Conservation (phyloP, 495 filamentous ascomycete species). For the Podospora pseudocomata region DNA sequence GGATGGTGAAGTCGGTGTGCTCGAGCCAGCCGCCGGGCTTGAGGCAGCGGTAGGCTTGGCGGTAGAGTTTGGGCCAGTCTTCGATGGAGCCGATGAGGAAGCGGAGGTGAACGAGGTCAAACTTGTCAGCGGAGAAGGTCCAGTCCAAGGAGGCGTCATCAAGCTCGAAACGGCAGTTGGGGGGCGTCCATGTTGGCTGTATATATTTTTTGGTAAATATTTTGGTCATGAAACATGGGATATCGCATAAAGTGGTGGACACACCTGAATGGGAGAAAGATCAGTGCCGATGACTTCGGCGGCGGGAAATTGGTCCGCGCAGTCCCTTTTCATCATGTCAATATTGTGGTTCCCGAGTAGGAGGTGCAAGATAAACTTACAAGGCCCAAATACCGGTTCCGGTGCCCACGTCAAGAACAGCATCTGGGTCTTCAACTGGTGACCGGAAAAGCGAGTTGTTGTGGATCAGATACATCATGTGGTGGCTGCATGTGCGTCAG, state of each 20-base stretch:
- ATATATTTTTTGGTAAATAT: background rate
- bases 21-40: constrained; percentile 27
- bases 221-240: too few species aligned
- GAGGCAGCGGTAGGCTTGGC: constrained; percentile 29
- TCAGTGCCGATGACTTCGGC: constrained; percentile 60
- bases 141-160: constrained; percentile 55
- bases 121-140: constrained; percentile 47
- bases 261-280: constrained; percentile 53
- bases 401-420: constrained; percentile 63
- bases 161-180: constrained; percentile 38
- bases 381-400: constrained; percentile 39
- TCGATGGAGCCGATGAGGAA: constrained; percentile 51
- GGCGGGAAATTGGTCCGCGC: constrained; percentile 50
- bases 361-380: background rate
- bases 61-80: constrained; percentile 52
- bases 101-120: constrained; percentile 65
- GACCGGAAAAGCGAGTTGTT: background rate
- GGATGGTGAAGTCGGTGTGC: constrained; percentile 4
- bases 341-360: background rate
- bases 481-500: background rate
- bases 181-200: background rate
- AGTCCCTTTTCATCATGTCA: constrained; percentile 13
- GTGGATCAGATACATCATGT: background rate
- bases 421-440: background rate
- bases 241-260: background rate